These are phyloP conservation scores for Rhodomyrtus psidioides DNA, from an alignment of 441 rosid genomes.

Conservation along the genomic window DNA sequence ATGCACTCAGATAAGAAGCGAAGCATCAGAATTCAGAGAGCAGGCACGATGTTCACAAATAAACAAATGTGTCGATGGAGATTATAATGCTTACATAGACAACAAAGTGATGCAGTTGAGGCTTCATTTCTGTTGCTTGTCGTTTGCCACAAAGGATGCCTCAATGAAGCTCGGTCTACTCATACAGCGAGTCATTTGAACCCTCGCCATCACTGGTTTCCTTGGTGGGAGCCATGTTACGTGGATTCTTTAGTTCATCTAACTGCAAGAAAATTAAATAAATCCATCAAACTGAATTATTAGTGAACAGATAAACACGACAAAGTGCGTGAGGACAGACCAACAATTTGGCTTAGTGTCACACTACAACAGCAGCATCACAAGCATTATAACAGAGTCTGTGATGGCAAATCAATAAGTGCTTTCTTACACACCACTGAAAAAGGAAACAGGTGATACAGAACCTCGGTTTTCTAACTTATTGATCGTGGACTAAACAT, in stretches of 20 bases:
- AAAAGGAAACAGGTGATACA: background rate
- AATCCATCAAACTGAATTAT: background rate
- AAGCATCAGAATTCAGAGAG: background rate
- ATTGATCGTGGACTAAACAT: background rate
- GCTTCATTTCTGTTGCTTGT: background rate
- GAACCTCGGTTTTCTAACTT: background rate
- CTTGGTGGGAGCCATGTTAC: conserved; percentile 3
- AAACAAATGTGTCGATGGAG: background rate
- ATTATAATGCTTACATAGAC: background rate
- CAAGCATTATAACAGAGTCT: background rate
- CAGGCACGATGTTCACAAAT: background rate
- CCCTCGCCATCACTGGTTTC: conserved; percentile 24
- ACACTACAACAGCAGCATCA: background rate
- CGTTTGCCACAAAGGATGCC: background rate
- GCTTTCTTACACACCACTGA: background rate
- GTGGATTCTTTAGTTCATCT: conserved; percentile 30
- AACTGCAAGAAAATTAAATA: conserved; percentile 24
- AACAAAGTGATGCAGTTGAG: background rate
- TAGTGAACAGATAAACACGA: background rate
- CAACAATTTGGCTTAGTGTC: background rate
- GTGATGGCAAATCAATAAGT: background rate
- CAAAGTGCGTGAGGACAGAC: background rate
- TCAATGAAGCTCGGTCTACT: background rate
- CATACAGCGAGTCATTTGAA: conserved; percentile 10
- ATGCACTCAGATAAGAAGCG: background rate